Conservation (phyloP, 1,284 basidiomycete species). For the Lentinula novae-zelandiae region DNA sequence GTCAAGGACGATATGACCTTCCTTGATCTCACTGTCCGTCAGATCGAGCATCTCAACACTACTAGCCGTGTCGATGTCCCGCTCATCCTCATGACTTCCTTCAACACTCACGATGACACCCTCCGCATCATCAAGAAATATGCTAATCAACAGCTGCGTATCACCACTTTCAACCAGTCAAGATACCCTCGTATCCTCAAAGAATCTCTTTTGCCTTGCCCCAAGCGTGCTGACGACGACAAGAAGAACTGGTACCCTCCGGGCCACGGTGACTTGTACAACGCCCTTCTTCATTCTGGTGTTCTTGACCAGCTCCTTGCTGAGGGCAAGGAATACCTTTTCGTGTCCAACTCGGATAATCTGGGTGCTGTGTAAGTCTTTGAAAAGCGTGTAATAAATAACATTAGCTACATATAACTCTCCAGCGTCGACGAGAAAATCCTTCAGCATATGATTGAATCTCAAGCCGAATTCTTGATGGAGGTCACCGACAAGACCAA, state of each 20-base stretch:
- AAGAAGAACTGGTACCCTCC: conserved; percentile 99
- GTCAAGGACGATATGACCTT: conserved; percentile 99
- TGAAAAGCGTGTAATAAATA: conserved; percentile 16
- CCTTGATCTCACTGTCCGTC: conserved; percentile 94
- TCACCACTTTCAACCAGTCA: conserved; percentile 97
- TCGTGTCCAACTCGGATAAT: conserved; percentile 99
- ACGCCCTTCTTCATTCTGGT: conserved; percentile 91
- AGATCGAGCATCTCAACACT: conserved; percentile 90
- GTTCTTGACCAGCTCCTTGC: conserved; percentile 93
- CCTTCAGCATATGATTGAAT: conserved; percentile 88
- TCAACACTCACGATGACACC: conserved; percentile 98
- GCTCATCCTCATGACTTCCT: conserved; percentile 99
- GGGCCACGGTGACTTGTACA: conserved; percentile 97
- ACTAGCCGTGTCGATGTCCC: conserved; percentile 80
- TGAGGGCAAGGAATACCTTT: conserved; percentile 98
- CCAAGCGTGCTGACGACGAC: conserved; percentile 83
- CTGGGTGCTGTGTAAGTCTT: conserved; percentile 89
- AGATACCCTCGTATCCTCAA: conserved; percentile 97
- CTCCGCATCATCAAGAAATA: conserved; percentile 99
- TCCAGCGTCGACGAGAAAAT: conserved; percentile 77
- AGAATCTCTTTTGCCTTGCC: conserved; percentile 90
- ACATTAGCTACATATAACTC: background rate
- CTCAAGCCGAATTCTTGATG: conserved; percentile 91
- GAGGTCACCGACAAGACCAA: conserved; percentile 99
- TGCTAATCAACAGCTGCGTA: conserved; percentile 95